These are phyloP conservation scores for Scorias spongiosa DNA, from an alignment of 2,329 filamentous ascomycete species.

Conservation along the genomic window DNA sequence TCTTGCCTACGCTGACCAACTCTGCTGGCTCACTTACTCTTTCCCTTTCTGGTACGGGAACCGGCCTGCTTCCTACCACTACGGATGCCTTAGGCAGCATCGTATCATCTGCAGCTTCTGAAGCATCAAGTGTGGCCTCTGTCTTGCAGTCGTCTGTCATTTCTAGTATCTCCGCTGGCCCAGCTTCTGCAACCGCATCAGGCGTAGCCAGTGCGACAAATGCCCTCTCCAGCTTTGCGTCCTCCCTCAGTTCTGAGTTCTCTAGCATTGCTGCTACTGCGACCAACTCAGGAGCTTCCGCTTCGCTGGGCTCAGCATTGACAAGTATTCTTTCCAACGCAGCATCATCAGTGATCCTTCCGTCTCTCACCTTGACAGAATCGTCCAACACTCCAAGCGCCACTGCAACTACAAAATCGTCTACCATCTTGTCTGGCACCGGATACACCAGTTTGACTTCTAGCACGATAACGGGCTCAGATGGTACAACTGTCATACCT, in stretches of 20 bases:
- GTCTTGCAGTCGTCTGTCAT: background rate
- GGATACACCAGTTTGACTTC: background rate
- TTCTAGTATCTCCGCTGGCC: background rate
- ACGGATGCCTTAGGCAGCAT: background rate
- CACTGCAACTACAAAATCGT: conserved; percentile 2
- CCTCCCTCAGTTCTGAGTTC: conserved; percentile 14
- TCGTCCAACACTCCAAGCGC: conserved; percentile 1
- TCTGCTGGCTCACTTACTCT: background rate
- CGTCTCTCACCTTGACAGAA: conserved; percentile 1
- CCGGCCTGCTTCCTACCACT: background rate
- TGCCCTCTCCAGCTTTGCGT: conserved; percentile 15
- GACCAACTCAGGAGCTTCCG: conserved; percentile 13
- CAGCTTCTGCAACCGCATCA: conserved; percentile 1
- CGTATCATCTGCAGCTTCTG: background rate
- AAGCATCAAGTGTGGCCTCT: background rate
- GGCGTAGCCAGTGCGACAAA: conserved; percentile 2
- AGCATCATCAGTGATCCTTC: conserved; percentile 7
- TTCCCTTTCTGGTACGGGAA: background rate
- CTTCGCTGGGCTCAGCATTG: conserved; percentile 14
- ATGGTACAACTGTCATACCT: conserved; percentile 10
- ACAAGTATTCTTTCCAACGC: conserved; percentile 18
- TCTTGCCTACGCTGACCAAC: background rate
- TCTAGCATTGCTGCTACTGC: conserved; percentile 15
- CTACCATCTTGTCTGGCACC: background rate
- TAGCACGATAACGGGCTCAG: conserved; percentile 7